phyloP scores from a whole-genome alignment of 1,284 basidiomycete genomes.

The Trametes polyzona region DNA sequence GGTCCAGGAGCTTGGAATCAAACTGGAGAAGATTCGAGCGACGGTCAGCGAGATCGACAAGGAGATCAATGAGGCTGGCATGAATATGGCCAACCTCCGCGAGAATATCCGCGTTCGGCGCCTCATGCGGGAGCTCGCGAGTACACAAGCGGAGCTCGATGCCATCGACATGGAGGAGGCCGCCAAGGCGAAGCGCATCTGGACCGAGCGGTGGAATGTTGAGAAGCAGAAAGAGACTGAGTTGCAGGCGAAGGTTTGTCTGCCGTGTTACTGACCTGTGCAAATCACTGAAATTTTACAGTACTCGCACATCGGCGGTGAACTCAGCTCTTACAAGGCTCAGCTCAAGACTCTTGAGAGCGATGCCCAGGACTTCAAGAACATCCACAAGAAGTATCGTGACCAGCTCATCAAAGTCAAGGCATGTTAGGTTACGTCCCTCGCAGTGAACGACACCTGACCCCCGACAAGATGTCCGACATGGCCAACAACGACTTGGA shows the following conservation, averaged over 20 bases:
- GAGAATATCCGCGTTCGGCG: slow-evolving; percentile 86
- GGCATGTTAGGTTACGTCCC: slow-evolving; percentile 45
- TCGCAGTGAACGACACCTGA: neutral
- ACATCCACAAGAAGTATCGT: slow-evolving; percentile 85
- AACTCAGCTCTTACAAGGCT: slow-evolving; percentile 76
- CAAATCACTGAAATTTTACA: slow-evolving; percentile 36
- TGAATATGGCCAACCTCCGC: slow-evolving; percentile 74
- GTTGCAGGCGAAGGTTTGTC: slow-evolving; percentile 69
- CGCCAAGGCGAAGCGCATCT: slow-evolving; percentile 79
- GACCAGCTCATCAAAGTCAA: slow-evolving; percentile 95
- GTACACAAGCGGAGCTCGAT: slow-evolving; percentile 76
- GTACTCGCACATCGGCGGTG: slow-evolving; percentile 84
- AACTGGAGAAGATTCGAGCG: slow-evolving; percentile 59
- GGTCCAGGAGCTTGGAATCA: slow-evolving; percentile 57
- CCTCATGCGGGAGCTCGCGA: slow-evolving; percentile 68
- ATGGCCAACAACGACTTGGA: slow-evolving; percentile 95
- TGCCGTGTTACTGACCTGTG: slow-evolving; percentile 7
- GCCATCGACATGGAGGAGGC: slow-evolving; percentile 82
- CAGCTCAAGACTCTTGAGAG: slow-evolving; percentile 70
- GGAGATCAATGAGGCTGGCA: slow-evolving; percentile 75
- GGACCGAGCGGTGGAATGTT: slow-evolving; percentile 78
- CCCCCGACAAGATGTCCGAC: slow-evolving; percentile 77
- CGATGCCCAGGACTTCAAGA: slow-evolving; percentile 88
- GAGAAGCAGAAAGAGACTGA: slow-evolving; percentile 76
- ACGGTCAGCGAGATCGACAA: slow-evolving; percentile 62